These are phyloP conservation scores for Rhinocladiella mackenziei DNA, from an alignment of 2,329 filamentous ascomycete species.

Conservation along the genomic window DNA sequence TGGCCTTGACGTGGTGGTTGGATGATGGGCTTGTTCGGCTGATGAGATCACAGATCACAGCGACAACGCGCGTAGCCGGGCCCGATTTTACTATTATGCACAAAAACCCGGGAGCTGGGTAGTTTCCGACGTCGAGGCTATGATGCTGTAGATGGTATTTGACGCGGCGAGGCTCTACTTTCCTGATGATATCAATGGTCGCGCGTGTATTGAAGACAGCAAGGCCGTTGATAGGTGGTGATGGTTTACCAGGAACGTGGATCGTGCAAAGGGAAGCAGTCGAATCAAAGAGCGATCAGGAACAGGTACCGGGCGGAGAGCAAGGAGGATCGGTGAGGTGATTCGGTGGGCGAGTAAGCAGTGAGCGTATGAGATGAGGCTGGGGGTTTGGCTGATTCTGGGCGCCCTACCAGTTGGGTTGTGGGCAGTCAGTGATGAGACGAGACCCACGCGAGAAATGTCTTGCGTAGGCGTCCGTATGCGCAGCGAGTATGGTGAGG, in stretches of 20 bases:
- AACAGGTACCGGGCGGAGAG: slow-evolving; percentile 4
- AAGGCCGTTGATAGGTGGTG: slow-evolving; percentile 20
- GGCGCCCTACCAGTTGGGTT: too few species aligned
- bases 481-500: too few species aligned
- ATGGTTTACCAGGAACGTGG: slow-evolving; percentile 24
- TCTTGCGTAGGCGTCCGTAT: too few species aligned
- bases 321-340: slow-evolving; percentile 11
- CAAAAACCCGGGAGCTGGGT: too few species aligned
- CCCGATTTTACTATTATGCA: too few species aligned
- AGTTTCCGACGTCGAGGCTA: too few species aligned
- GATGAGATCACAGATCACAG: neutral
- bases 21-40: neutral
- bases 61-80: too few species aligned
- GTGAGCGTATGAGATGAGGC: too few species aligned
- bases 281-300: slow-evolving; percentile 20
- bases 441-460: slow-evolving; percentile 20
- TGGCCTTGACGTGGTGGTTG: neutral
- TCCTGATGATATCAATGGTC: slow-evolving; percentile 9
- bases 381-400: too few species aligned
- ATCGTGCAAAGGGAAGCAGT: slow-evolving; percentile 18
- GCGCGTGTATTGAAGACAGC: slow-evolving; percentile 3
- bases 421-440: too few species aligned
- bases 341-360: slow-evolving; percentile 13
- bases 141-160: too few species aligned
- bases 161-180: slow-evolving; percentile 16